phyloP scores from a whole-genome alignment of 257 asterid species.

The Thymus mandschuricus region DNA sequence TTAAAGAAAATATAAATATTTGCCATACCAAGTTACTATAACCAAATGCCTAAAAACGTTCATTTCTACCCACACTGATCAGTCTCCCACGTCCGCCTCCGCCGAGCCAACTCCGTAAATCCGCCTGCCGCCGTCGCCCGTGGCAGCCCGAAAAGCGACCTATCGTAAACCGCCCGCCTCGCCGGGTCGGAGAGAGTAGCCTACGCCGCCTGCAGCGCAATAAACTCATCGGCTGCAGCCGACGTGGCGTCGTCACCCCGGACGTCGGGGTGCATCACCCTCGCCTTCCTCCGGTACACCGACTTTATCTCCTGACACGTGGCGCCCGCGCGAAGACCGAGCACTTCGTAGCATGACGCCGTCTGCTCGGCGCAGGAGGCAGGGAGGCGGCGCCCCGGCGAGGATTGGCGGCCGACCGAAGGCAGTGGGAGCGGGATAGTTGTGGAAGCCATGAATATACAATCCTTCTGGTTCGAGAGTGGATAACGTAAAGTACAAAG shows the following conservation, averaged over 20 bases:
- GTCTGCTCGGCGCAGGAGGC: conserved; percentile 33
- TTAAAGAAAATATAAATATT: no score
- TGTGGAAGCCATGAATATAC: conserved; percentile 40
- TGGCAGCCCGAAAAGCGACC: conserved; percentile 36
- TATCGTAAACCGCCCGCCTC: conserved; percentile 57
- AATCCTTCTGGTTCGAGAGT: not conserved
- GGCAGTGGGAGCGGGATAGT: conserved; percentile 37
- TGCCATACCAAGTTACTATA: no score
- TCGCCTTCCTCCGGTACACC: conserved; percentile 49
- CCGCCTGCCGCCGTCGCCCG: conserved; percentile 22
- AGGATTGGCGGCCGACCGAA: conserved; percentile 17
- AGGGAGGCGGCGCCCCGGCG: conserved; percentile 33
- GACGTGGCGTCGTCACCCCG: conserved; percentile 27
- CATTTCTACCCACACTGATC: conserved; percentile 72
- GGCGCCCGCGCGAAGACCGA: conserved; percentile 42
- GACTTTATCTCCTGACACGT: conserved; percentile 46
- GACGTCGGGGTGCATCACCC: conserved; percentile 53
- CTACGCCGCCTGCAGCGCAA: conserved; percentile 61
- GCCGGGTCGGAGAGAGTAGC: conserved; percentile 65
- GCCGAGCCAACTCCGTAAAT: conserved; percentile 20
- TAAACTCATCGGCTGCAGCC: conserved; percentile 46
- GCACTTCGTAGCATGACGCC: conserved; percentile 41
- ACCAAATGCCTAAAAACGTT: conserved; percentile 2
- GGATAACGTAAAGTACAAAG: not conserved
- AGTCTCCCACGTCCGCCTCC: conserved; percentile 68